These are phyloP conservation scores for Debaryomyces psychrophilus DNA, from an alignment of 1,139 yeast genomes.

Conservation along the genomic window DNA sequence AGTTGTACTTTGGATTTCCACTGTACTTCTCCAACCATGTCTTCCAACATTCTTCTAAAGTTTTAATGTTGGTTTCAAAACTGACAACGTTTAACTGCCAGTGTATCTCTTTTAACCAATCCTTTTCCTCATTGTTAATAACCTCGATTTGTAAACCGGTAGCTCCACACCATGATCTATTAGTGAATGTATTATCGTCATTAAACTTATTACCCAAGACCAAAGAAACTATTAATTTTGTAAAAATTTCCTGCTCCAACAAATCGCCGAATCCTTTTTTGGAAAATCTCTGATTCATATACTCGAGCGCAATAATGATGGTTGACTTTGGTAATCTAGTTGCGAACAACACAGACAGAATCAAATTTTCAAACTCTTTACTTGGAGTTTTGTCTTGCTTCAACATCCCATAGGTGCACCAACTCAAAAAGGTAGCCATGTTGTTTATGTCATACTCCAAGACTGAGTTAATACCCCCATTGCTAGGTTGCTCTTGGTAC, in stretches of 20 bases:
- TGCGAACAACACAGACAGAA: constrained; percentile 77
- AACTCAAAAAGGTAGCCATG: constrained; percentile 77
- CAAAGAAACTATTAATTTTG: constrained; percentile 67
- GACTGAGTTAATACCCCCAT: constrained; percentile 78
- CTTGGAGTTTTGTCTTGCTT: constrained; percentile 53
- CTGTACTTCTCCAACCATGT: constrained; percentile 47
- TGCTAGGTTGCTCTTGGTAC: constrained; percentile 29
- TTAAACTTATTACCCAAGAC: constrained; percentile 91
- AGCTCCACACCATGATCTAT: constrained; percentile 94
- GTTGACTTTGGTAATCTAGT: constrained; percentile 87
- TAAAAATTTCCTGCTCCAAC: constrained; percentile 53
- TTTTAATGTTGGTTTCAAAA: constrained; percentile 43
- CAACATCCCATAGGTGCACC: constrained; percentile 67
- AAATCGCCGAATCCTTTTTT: constrained; percentile 31
- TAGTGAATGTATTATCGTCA: constrained; percentile 95
- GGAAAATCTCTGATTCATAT: constrained; percentile 55
- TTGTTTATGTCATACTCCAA: constrained; percentile 75
- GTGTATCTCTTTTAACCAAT: constrained; percentile 63
- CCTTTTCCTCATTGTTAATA: constrained; percentile 69
- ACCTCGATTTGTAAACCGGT: constrained; percentile 70
- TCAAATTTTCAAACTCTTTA: constrained; percentile 58
- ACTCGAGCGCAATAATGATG: constrained; percentile 75
- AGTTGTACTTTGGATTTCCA: constrained; percentile 5
- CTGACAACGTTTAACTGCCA: constrained; percentile 54
- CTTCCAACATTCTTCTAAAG: constrained; percentile 52